Percentiles rank a stretch among this genome's conserved stretches.
phyloP scores from a whole-genome alignment of 345 rosid genomes.

The Dovyalis caffra region DNA sequence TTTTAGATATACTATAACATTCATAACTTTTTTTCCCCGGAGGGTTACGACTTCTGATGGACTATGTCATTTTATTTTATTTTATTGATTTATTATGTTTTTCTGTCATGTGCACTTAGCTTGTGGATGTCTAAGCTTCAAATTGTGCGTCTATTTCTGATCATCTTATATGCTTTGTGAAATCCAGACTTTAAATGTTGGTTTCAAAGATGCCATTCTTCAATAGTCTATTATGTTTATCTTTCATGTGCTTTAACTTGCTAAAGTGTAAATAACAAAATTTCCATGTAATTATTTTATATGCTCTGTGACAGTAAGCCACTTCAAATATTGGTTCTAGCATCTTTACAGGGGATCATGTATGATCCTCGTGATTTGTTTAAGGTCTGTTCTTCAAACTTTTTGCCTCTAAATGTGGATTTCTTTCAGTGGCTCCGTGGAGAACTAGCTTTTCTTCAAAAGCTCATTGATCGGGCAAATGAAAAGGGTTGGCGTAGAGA shows the following conservation, averaged over 20 bases:
- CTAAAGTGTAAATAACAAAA: no score
- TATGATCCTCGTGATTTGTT: background rate
- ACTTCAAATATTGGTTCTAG: background rate
- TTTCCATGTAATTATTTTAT: no score
- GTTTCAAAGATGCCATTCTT: no score
- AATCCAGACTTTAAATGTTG: no score
- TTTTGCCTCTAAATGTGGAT: background rate
- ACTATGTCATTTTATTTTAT: background rate
- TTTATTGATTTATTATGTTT: background rate
- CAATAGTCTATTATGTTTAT: no score
- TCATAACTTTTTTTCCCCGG: background rate
- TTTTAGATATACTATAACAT: no score
- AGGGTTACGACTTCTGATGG: background rate
- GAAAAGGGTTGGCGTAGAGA: constrained; percentile 95
- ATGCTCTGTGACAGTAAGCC: no score
- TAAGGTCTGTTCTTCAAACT: no score
- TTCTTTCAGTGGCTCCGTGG: constrained; percentile 61
- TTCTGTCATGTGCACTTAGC: background rate
- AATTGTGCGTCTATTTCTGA: background rate
- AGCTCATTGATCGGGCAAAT: constrained; percentile 65
- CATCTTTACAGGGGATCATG: background rate
- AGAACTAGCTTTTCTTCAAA: constrained; percentile 57
- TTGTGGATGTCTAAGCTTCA: background rate
- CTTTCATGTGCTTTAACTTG: no score
- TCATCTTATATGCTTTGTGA: background rate